Evolutionary conservation across 1,139 yeast genomes (phyloP).

Genomic region (Geotrichum phurueaensis): DNA sequence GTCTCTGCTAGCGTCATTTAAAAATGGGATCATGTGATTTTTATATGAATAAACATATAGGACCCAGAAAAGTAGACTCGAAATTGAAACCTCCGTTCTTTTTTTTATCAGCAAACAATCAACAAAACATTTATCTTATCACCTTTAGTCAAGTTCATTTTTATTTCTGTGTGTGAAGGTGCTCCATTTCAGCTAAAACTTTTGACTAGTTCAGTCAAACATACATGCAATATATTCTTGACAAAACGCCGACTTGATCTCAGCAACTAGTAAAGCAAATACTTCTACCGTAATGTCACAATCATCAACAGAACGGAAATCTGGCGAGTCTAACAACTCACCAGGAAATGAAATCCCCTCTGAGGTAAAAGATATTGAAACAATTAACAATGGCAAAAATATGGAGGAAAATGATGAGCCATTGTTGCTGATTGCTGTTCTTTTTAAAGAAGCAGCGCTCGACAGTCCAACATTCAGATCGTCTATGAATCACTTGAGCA

Average conservation of each 20-base stretch:
- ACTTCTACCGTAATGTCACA: not conserved
- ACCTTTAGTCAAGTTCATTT: not conserved
- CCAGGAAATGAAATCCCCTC: not conserved
- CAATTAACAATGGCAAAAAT: not conserved
- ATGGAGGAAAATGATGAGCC: slow-evolving; percentile 2
- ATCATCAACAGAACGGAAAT: not conserved
- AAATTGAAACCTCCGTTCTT: not conserved
- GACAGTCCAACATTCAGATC: slow-evolving; percentile 35
- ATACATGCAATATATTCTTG: not conserved
- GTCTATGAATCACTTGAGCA: slow-evolving; percentile 57
- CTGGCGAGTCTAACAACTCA: not conserved
- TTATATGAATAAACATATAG: not conserved
- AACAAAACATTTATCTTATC: not conserved
- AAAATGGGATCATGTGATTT: not conserved
- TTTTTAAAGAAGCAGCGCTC: slow-evolving; percentile 56
- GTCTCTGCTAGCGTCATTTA: not conserved
- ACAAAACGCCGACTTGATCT: not conserved
- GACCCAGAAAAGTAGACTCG: not conserved
- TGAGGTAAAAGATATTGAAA: not conserved
- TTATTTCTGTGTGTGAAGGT: not conserved
- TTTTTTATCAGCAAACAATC: not conserved
- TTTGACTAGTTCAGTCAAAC: not conserved
- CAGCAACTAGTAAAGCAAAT: not conserved
- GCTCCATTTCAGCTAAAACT: not conserved
- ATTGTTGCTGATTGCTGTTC: slow-evolving; percentile 45